phyloP scores from a whole-genome alignment of 129 eudicot species.

The Logfia minima region DNA sequence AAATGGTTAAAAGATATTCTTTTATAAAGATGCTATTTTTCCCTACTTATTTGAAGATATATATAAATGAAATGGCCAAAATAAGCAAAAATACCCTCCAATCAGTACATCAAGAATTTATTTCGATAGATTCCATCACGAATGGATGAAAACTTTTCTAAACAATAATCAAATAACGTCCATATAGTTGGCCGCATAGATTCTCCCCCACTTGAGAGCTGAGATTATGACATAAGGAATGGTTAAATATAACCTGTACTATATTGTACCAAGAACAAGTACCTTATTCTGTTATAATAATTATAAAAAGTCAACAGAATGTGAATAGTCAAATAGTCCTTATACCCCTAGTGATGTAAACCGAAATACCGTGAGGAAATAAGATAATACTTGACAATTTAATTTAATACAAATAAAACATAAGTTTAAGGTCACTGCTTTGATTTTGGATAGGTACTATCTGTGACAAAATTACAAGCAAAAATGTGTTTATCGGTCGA shows the following conservation, averaged over 20 bases:
- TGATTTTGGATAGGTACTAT: too few species aligned
- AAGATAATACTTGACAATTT: neutral
- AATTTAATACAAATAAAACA: neutral
- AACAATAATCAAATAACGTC: neutral
- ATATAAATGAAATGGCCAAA: too few species aligned
- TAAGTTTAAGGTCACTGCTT: neutral
- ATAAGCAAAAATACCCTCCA: too few species aligned
- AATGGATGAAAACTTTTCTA: neutral
- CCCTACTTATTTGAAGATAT: too few species aligned
- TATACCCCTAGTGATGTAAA: neutral
- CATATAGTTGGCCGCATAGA: neutral
- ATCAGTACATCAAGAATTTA: too few species aligned
- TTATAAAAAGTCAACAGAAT: neutral
- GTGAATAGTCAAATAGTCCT: too few species aligned
- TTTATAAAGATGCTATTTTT: too few species aligned
- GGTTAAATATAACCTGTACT: neutral
- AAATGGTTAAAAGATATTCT: too few species aligned
- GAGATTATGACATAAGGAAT: neutral
- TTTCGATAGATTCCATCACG: neutral
- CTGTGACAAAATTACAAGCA: too few species aligned
- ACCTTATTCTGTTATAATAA: neutral
- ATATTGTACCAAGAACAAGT: neutral
- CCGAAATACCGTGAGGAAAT: neutral
- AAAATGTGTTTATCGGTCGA: too few species aligned
- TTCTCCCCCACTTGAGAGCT: neutral